Evolutionary conservation across 106 monocot species (phyloP), one percentile per base, ranked within the genome.

Genomic region (Dendrobium chrysotoxum): DNA sequence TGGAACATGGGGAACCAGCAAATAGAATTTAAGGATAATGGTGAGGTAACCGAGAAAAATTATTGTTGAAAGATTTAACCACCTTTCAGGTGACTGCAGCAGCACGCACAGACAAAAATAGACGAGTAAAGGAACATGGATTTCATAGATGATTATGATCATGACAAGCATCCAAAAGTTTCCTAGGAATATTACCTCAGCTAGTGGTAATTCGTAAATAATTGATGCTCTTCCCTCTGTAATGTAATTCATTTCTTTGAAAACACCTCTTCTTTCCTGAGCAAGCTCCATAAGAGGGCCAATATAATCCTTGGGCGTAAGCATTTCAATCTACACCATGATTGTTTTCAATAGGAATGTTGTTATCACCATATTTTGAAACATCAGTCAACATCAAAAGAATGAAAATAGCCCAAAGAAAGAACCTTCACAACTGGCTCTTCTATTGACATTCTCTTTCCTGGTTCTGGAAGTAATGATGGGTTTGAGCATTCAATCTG

Each of bases 401-500:
- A 16, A 78, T 25, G 28, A 67, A 80, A 66, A 71, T 21, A 38
- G 55, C 55, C 64, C 6, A 20, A 80, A 77, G 65, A 54, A 74
- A 35, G 11, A 74, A 97, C 94, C 94, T 92, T 98, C 58, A 98
- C 94, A 91, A 79, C 82, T 88, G 97, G 97, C 83, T 98, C 97
- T 84, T 98, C 97, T 78, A 98, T 89, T 40, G 84, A 89, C 21
- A 72, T 94, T 84, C 92, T 85, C 84, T 89, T 92, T 72, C 91
- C 94, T 79, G 88, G 88, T 80, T 98, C 97, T 72, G 97, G 97
- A 77, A 98, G 90, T 72, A 88, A 88, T 54, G 97, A 91, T 82
- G 97, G 97, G 85, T 98, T 98, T 71, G 97, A 98, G 81, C 92
- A 92, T 77, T 98, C 97, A 82, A 94, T 78, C 96, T 97, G 76